Conservation (phyloP, 352 stramenopile genomes). For the Phytophthora megakarya region DNA sequence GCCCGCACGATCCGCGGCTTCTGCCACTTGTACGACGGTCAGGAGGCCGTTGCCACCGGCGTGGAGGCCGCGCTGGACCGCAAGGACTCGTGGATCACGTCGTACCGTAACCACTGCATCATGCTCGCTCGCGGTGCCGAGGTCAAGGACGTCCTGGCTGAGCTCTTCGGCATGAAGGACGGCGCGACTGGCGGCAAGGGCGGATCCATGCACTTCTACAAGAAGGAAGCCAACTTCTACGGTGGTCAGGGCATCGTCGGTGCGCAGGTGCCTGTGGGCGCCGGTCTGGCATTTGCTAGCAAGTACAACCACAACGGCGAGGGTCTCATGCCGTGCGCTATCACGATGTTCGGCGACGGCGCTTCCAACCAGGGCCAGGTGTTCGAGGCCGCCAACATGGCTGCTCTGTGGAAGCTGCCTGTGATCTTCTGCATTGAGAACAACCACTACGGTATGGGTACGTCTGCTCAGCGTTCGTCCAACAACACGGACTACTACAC, state of each 20-base stretch:
- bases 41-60: slow-evolving; percentile 99
- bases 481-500: slow-evolving; percentile 99
- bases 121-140: slow-evolving; percentile 94
- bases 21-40: slow-evolving; percentile 99
- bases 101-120: slow-evolving; percentile 99
- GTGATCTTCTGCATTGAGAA: slow-evolving; percentile 99
- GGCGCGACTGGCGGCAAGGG: slow-evolving; percentile 96
- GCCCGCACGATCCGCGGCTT: slow-evolving; percentile 98
- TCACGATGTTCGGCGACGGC: slow-evolving; percentile 99
- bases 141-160: slow-evolving; percentile 93
- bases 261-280: slow-evolving; percentile 97
- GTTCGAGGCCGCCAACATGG: slow-evolving; percentile 97
- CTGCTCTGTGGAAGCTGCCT: slow-evolving; percentile 97
- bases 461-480: slow-evolving; percentile 96
- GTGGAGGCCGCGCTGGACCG: slow-evolving; percentile 95
- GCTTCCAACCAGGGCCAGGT: slow-evolving; percentile 99
- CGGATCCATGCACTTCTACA: slow-evolving; percentile 99
- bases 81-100: slow-evolving; percentile 99
- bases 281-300: slow-evolving; percentile 98
- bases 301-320: slow-evolving; percentile 98
- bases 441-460: slow-evolving; percentile 99
- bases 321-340: slow-evolving; percentile 91
- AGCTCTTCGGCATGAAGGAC: slow-evolving; percentile 95
- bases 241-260: slow-evolving; percentile 98
- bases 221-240: slow-evolving; percentile 98